These are phyloP conservation scores for Podosphaera xanthii DNA, from an alignment of 2,329 filamentous ascomycete genomes.

Conservation along the genomic window DNA sequence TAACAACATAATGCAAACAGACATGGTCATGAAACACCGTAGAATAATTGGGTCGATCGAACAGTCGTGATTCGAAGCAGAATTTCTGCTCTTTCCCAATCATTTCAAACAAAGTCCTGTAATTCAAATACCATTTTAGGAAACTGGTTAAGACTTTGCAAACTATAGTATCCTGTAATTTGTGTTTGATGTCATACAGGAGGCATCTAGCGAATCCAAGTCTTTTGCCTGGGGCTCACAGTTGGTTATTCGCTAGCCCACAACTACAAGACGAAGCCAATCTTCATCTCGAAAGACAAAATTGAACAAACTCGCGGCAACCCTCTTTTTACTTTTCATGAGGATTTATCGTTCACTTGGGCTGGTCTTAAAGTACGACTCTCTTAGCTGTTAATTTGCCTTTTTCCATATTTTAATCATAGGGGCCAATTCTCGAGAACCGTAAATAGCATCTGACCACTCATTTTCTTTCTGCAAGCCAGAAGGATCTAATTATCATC, in stretches of 20 bases:
- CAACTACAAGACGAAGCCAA: not conserved
- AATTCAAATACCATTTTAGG: not conserved
- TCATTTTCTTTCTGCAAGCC: not conserved
- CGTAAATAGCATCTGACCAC: not conserved
- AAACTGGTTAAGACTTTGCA: not conserved
- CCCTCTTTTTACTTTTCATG: not conserved
- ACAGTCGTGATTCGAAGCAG: not conserved
- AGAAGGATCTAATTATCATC: conserved; percentile 8
- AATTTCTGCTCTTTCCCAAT: not conserved
- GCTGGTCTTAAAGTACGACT: not conserved
- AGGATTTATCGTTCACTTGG: not conserved
- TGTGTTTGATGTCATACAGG: not conserved
- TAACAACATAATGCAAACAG: too few relatives aligned
- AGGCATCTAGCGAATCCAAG: not conserved
- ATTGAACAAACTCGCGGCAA: not conserved
- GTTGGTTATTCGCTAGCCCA: not conserved
- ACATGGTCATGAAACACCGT: too few relatives aligned
- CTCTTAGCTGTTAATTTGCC: too few relatives aligned
- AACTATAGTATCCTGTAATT: not conserved
- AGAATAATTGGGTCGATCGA: too few relatives aligned
- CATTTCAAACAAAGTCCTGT: not conserved
- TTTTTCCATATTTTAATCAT: not conserved
- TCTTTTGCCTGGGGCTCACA: not conserved
- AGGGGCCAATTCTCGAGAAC: not conserved
- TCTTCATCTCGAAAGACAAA: not conserved